A percentile compares a stretch with the other conserved stretches of the same genome.
These are phyloP conservation scores for Fusarium luffae DNA, from an alignment of 2,329 filamentous ascomycete genomes.

Conservation along the genomic window DNA sequence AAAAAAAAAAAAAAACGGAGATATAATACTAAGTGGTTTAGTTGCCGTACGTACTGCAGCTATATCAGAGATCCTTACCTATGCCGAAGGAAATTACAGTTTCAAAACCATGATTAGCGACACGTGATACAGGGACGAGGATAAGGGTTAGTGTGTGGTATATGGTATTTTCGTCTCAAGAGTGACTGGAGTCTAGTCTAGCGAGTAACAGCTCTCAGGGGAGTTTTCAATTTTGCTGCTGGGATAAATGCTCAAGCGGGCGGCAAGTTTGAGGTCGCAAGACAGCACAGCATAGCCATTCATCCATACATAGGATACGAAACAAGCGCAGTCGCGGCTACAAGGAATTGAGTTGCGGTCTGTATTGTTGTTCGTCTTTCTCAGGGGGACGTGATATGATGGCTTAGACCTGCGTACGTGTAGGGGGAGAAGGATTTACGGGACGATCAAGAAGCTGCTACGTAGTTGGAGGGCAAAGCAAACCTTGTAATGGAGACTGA, in stretches of 20 bases:
- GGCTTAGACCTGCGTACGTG: neutral
- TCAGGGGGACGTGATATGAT: slow-evolving; percentile 2
- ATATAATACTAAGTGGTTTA: slow-evolving; percentile 1
- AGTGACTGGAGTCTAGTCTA: slow-evolving; percentile 23
- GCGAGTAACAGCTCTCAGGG: neutral
- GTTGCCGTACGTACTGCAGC: neutral
- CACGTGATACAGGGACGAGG: slow-evolving; percentile 13
- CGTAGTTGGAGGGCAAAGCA: slow-evolving; percentile 23
- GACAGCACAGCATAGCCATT: slow-evolving; percentile 12
- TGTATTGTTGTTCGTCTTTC: neutral
- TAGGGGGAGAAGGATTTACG: slow-evolving; percentile 21
- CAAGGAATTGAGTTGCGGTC: neutral
- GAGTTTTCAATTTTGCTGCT: slow-evolving; percentile 1
- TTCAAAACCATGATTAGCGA: slow-evolving; percentile 18
- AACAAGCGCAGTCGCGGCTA: slow-evolving; percentile 41
- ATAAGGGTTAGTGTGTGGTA: slow-evolving; percentile 2
- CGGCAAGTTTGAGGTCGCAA: neutral
- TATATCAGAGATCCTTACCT: slow-evolving; percentile 25
- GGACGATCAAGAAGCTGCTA: slow-evolving; percentile 10
- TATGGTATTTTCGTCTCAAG: slow-evolving; percentile 9
- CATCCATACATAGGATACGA: slow-evolving; percentile 15
- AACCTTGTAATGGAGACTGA: slow-evolving; percentile 30
- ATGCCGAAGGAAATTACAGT: slow-evolving; percentile 16
- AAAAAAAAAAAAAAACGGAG: neutral
- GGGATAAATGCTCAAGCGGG: slow-evolving; percentile 4